These are phyloP conservation scores for Inga laurina DNA, from an alignment of 306 rosid genomes.

Conservation along the genomic window DNA sequence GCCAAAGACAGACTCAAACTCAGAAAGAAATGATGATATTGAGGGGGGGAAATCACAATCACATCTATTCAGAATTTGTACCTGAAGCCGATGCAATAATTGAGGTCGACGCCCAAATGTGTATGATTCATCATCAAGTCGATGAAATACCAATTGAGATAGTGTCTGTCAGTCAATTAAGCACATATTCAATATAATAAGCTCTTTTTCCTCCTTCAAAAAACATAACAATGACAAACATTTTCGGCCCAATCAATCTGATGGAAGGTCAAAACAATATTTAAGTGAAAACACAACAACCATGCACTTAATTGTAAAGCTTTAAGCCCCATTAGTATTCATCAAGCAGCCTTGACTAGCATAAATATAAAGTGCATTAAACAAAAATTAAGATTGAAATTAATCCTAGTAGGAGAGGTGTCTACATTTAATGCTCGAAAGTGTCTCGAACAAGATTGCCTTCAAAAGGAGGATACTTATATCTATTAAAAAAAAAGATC, in stretches of 20 bases:
- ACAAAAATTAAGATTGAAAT: background rate
- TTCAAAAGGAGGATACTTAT: no score
- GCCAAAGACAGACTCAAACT: background rate
- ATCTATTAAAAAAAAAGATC: background rate
- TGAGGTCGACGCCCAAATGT: conserved; percentile 91
- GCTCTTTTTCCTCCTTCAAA: background rate
- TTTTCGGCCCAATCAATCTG: background rate
- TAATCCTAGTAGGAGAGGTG: no score
- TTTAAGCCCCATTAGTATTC: background rate
- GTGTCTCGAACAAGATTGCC: no score
- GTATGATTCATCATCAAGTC: conserved; percentile 93
- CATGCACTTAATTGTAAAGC: conserved; percentile 2
- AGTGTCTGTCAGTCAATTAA: conserved; percentile 59
- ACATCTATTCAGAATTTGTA: conserved; percentile 39
- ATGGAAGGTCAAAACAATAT: background rate
- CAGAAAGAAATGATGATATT: conserved; percentile 23
- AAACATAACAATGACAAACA: background rate
- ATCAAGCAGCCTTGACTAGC: conserved; percentile 9
- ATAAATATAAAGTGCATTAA: conserved; percentile 10
- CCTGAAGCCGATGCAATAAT: conserved; percentile 95
- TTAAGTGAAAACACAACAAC: conserved; percentile 8
- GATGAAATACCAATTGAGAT: conserved; percentile 86
- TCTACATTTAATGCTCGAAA: no score
- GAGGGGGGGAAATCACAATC: conserved; percentile 2
- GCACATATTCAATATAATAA: conserved; percentile 20